These are phyloP conservation scores for Globomyces pollinis-pini DNA, from an alignment of 192 early-diverging fungal species.

Conservation along the genomic window DNA sequence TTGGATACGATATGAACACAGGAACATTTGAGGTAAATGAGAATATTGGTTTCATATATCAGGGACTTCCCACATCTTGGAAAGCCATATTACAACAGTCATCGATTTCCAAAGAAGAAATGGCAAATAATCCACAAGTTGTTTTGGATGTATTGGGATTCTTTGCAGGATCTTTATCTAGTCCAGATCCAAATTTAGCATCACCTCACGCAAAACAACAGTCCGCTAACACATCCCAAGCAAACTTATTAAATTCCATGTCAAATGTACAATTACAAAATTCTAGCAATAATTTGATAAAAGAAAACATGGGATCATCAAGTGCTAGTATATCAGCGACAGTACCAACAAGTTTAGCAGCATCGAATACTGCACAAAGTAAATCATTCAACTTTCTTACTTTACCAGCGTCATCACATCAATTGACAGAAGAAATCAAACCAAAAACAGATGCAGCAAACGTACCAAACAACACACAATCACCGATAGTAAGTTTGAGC, in stretches of 20 bases:
- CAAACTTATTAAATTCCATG: neutral
- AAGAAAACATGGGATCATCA: constrained; percentile 2
- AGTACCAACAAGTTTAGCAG: too few species aligned
- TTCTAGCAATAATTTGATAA: neutral
- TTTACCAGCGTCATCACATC: too few species aligned
- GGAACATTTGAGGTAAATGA: constrained; percentile 16
- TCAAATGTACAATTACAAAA: neutral
- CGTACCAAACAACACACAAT: too few species aligned
- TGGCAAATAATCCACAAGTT: constrained; percentile 94
- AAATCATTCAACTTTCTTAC: too few species aligned
- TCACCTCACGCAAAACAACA: neutral
- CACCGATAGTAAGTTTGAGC: too few species aligned
- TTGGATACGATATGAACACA: constrained; percentile 15
- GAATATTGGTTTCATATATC: neutral
- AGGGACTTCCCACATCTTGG: constrained; percentile 88
- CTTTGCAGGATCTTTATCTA: constrained; percentile 85
- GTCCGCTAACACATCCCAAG: constrained; percentile 1
- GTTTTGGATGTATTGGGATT: constrained; percentile 97
- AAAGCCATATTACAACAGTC: constrained; percentile 84
- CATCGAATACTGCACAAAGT: too few species aligned
- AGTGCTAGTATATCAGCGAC: neutral
- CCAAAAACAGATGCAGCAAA: too few species aligned
- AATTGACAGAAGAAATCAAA: too few species aligned
- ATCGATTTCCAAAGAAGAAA: constrained; percentile 94
- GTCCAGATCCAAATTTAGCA: neutral